Percentiles rank a stretch among this genome's conserved stretches.
Evolutionary conservation across 2,329 filamentous ascomycete species (phyloP).

Genomic region (Sarocladium brachiariae): DNA sequence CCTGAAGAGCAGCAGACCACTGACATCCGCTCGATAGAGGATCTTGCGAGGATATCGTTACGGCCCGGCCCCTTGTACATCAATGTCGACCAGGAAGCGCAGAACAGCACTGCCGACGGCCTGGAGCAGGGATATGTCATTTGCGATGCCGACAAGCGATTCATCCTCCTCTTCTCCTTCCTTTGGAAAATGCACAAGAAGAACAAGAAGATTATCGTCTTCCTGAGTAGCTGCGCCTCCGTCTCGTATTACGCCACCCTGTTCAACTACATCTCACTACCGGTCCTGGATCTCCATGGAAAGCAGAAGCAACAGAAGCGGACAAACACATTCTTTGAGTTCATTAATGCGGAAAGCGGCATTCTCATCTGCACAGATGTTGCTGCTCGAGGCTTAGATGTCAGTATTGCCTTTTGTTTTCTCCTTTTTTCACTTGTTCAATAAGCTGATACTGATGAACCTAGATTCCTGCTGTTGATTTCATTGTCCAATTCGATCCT

Average conservation of each 20-base stretch:
- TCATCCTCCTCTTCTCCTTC: constrained; percentile 90
- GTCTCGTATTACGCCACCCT: constrained; percentile 96
- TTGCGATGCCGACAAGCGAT: constrained; percentile 89
- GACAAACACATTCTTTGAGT: constrained; percentile 99
- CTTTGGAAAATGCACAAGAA: constrained; percentile 69
- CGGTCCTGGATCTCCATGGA: constrained; percentile 78
- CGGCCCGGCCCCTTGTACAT: constrained; percentile 89
- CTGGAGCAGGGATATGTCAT: constrained; percentile 94
- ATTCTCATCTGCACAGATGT: constrained; percentile 96
- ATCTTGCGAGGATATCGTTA: constrained; percentile 88
- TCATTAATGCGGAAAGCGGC: constrained; percentile 68
- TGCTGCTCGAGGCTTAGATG: constrained; percentile 86
- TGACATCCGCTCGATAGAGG: constrained; percentile 47
- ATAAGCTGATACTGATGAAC: constrained; percentile 12
- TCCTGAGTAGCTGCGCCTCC: constrained; percentile 86
- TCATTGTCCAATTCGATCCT: constrained; percentile 93
- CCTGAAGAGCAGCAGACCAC: background rate
- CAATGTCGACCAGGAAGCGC: constrained; percentile 87
- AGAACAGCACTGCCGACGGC: constrained; percentile 86
- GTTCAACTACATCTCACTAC: constrained; percentile 94
- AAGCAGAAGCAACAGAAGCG: constrained; percentile 99
- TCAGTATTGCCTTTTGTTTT: constrained; percentile 29
- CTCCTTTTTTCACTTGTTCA: background rate
- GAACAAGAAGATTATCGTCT: constrained; percentile 97
- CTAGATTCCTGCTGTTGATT: constrained; percentile 87